Base-by-base conservation (phyloP, 164 flowering plant genomes). In the Platanus orientalis region DNA sequence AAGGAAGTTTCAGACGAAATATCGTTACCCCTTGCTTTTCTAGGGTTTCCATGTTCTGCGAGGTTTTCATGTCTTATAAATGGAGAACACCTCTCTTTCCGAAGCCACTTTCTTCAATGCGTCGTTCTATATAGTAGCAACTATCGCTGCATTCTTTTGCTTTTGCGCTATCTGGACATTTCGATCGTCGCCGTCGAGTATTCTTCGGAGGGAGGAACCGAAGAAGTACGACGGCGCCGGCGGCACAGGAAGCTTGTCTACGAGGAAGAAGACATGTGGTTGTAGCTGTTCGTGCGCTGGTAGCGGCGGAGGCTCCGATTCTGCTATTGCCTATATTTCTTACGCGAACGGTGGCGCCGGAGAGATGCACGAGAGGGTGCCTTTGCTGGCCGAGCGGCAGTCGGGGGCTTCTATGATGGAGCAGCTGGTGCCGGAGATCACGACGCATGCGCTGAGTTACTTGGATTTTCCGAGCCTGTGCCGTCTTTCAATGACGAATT, bases 371-470 rank as follows among this genome's bases (percentile, higher is more conserved):
- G 72, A 61, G 70, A 57, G 53, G 63, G 69, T 44, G 51, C 61
- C 58, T 50, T 73, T 42, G 42, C 71, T 61, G 40, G 45, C 48
- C 54, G 89, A 79, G 65, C 63, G 70, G 48, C 77, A 67, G 72
- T 73, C 81, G 0, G 96, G 92, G 6, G 85, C 83, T 47, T 92
- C 99, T 27, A 95, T 95, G 99, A 95, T 95, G 98, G 99, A 95
- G 75, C 96, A 88, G 73, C 62, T 94, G 72, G 99, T 91, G 16
- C 99, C 99, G 39, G 99, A 94, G 73, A 94, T 94, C 66, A 94
- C 96, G 4, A 91, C 96, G 0, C 97, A 94, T 56, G 89, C 97
- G 23, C 76, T 94, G 29, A 94, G 96, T 77, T 94, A 94, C 57
- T 74, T 95, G 92, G 99, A 95, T 77, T 92, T 85, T 65, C 91